Percentiles rank a stretch among this genome's conserved stretches.
These are phyloP conservation scores for Suhomyces sp. DNA, from an alignment of 805 yeast species.

Conservation along the genomic window DNA sequence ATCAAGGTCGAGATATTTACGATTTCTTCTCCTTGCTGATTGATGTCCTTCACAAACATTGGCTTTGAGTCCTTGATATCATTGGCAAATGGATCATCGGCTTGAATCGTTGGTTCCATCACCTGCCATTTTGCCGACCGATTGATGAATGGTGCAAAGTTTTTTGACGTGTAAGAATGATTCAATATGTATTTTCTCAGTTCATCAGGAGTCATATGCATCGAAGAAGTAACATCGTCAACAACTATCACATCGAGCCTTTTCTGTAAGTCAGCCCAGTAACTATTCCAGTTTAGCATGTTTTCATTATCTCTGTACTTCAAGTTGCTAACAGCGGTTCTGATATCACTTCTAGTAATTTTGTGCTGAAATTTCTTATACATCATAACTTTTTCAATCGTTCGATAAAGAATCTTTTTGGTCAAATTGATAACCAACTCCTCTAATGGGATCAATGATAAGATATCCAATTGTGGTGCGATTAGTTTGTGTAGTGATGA, in stretches of 20 bases:
- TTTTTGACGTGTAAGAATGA: conserved; percentile 2
- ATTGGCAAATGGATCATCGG: conserved; percentile 5
- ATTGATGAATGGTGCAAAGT: conserved; percentile 5
- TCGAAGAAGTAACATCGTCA: conserved; percentile 9
- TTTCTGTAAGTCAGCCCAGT: conserved; percentile 8
- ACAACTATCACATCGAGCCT: conserved; percentile 6
- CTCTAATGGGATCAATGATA: conserved; percentile 9
- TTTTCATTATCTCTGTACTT: conserved; percentile 3
- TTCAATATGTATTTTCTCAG: conserved; percentile 5
- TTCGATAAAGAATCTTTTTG: conserved; percentile 7
- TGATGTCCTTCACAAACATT: not conserved
- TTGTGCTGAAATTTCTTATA: not conserved
- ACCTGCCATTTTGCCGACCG: conserved; percentile 1
- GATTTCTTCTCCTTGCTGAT: conserved; percentile 2
- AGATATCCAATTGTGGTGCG: conserved; percentile 4
- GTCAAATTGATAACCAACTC: conserved; percentile 8
- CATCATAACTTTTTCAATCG: conserved; percentile 1
- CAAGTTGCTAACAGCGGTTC: conserved; percentile 3
- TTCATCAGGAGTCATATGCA: conserved; percentile 9
- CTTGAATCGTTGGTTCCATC: not conserved
- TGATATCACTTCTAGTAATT: conserved; percentile 1
- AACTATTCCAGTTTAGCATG: conserved; percentile 8
- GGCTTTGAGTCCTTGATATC: not conserved
- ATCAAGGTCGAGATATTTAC: conserved; percentile 3
- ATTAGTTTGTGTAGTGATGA: too few relatives aligned